Evolutionary conservation across 345 rosid species (phyloP).

Genomic region (Bruguiera parviflora): DNA sequence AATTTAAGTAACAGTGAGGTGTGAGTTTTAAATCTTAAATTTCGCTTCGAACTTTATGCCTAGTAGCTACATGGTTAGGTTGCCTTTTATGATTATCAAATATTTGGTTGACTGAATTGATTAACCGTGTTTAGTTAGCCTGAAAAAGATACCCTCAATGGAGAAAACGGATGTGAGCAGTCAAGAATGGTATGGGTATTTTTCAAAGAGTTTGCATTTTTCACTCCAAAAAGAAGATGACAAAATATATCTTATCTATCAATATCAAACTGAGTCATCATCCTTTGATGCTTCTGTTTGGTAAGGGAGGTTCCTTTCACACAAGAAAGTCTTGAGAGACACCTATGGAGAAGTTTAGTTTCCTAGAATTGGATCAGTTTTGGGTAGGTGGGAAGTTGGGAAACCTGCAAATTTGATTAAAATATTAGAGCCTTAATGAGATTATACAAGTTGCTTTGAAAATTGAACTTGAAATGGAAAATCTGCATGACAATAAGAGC

Average conservation of each 20-base stretch:
- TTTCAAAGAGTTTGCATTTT: too few relatives aligned
- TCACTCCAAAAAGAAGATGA: constrained; percentile 7
- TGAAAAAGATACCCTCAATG: too few relatives aligned
- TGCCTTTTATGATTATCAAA: too few relatives aligned
- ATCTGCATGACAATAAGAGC: background rate
- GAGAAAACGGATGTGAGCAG: too few relatives aligned
- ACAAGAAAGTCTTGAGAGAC: constrained; percentile 8
- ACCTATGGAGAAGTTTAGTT: constrained; percentile 11
- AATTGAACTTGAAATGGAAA: background rate
- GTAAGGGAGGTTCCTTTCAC: constrained; percentile 18
- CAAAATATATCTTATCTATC: constrained; percentile 2
- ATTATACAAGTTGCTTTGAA: background rate
- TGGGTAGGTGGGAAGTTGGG: background rate
- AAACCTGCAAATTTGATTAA: background rate
- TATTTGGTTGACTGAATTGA: too few relatives aligned
- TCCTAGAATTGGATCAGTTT: constrained; percentile 21
- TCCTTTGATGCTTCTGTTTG: background rate
- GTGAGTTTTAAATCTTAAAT: too few relatives aligned
- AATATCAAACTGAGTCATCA: constrained; percentile 1
- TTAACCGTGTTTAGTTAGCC: too few relatives aligned
- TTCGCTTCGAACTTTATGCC: too few relatives aligned
- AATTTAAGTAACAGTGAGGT: too few relatives aligned
- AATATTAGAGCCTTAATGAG: background rate
- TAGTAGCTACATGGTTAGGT: too few relatives aligned
- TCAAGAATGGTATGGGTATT: too few relatives aligned